Evolutionary conservation across 768 basidiomycete genomes (phyloP).

Genomic region (Leucosporidium yakuticum): DNA sequence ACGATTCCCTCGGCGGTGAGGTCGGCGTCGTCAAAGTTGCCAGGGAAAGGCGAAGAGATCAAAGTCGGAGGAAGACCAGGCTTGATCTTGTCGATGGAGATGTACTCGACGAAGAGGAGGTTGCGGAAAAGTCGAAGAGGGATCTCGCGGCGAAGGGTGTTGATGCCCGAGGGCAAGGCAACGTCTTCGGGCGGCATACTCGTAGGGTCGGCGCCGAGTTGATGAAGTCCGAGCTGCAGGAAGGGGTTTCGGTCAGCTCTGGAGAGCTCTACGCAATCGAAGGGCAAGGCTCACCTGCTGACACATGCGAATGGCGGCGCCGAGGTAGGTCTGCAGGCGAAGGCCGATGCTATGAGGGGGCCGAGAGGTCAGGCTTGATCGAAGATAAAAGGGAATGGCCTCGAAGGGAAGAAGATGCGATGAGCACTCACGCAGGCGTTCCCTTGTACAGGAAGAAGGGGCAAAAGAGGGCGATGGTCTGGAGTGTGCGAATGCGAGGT

Average conservation of each 20-base stretch:
- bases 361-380: background rate
- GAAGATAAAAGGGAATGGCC: no score
- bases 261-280: no score
- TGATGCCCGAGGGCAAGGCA: slow-evolving; percentile 8
- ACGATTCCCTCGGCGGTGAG: slow-evolving; percentile 6
- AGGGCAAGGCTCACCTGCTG: background rate
- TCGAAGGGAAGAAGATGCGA: background rate
- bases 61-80: background rate
- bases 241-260: no score
- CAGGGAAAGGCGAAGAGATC: slow-evolving; percentile 1
- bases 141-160: slow-evolving; percentile 13
- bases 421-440: background rate
- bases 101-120: slow-evolving; percentile 15
- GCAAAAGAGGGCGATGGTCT: slow-evolving; percentile 16
- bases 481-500: slow-evolving; percentile 12
- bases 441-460: slow-evolving; percentile 15
- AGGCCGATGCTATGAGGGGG: background rate
- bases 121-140: slow-evolving; percentile 7
- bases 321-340: slow-evolving; percentile 3
- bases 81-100: slow-evolving; percentile 7
- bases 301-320: slow-evolving; percentile 9
- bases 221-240: slow-evolving; percentile 8
- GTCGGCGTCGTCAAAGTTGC: slow-evolving; percentile 20
- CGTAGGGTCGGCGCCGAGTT: slow-evolving; percentile 10
- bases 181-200: slow-evolving; percentile 11